Percentiles rank a stretch among this genome's conserved stretches.
phyloP scores from a whole-genome alignment of 331 rosid genomes.

The Pyrus hybrid region DNA sequence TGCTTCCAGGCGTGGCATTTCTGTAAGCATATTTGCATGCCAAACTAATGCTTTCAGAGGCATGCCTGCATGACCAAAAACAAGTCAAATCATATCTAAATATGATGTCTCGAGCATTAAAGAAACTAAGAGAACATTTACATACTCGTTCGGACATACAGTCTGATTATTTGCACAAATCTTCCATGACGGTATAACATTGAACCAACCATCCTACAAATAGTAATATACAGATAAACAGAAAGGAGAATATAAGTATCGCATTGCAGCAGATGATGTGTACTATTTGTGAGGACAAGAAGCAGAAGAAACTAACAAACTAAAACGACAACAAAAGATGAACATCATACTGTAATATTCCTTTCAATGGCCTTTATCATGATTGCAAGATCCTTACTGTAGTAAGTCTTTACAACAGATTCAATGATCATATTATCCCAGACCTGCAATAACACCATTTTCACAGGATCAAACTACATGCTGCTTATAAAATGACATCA shows the following conservation, averaged over 20 bases:
- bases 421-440: constrained; percentile 96
- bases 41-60: constrained; percentile 68
- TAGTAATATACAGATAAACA: background rate
- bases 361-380: constrained; percentile 70
- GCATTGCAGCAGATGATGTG: background rate
- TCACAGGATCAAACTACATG: constrained; percentile 2
- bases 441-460: constrained; percentile 47
- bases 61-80: constrained; percentile 60
- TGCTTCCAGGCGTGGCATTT: constrained; percentile 89
- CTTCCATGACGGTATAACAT: constrained; percentile 45
- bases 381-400: constrained; percentile 44
- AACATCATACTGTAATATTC: constrained; percentile 51
- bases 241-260: background rate
- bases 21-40: constrained; percentile 87
- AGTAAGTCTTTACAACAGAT: constrained; percentile 77
- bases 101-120: background rate
- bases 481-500: background rate
- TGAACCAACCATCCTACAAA: constrained; percentile 60
- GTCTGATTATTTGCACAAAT: constrained; percentile 52
- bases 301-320: background rate
- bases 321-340: background rate
- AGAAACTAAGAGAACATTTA: constrained; percentile 12
- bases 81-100: constrained; percentile 4
- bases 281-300: background rate
- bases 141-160: constrained; percentile 74